Conservation (phyloP, 805 yeast species). For the Yarrowia sp. region DNA sequence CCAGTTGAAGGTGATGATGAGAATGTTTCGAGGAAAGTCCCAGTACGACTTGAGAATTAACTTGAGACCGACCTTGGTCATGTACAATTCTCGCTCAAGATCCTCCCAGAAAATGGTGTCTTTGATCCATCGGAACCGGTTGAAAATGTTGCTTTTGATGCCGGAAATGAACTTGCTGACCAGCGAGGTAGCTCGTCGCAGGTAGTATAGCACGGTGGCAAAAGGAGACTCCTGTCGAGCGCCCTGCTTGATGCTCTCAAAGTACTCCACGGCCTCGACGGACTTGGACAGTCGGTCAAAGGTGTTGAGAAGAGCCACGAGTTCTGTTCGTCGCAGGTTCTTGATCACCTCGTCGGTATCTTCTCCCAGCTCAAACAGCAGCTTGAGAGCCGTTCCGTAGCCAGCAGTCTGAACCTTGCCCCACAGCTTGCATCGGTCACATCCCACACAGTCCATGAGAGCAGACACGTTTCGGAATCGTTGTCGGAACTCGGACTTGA, state of each 20-base stretch:
- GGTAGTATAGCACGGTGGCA: neutral
- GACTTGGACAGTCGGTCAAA: conserved; percentile 89
- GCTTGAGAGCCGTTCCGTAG: conserved; percentile 92
- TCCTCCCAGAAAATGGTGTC: conserved; percentile 40
- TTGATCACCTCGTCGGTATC: conserved; percentile 51
- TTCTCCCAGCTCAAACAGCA: conserved; percentile 71
- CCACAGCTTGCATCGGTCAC: conserved; percentile 97
- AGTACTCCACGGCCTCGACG: conserved; percentile 66
- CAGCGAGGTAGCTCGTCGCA: neutral
- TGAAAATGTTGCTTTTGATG: neutral
- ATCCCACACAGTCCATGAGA: conserved; percentile 97
- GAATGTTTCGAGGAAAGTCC: conserved; percentile 63
- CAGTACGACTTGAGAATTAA: conserved; percentile 66
- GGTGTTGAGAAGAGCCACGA: conserved; percentile 87
- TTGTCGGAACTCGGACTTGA: conserved; percentile 80
- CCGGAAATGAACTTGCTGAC: neutral
- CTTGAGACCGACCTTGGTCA: conserved; percentile 55
- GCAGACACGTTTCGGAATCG: conserved; percentile 87
- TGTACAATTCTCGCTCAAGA: conserved; percentile 49
- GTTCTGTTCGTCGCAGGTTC: conserved; percentile 69
- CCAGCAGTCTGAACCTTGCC: conserved; percentile 97
- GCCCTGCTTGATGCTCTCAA: conserved; percentile 36
- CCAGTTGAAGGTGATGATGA: conserved; percentile 49
- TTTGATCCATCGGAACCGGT: neutral
- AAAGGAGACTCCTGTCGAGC: neutral